Evolutionary conservation across 2,329 filamentous ascomycete genomes (phyloP), one percentile per base, ranked within the genome.

Genomic region (Cladosporium sp.): DNA sequence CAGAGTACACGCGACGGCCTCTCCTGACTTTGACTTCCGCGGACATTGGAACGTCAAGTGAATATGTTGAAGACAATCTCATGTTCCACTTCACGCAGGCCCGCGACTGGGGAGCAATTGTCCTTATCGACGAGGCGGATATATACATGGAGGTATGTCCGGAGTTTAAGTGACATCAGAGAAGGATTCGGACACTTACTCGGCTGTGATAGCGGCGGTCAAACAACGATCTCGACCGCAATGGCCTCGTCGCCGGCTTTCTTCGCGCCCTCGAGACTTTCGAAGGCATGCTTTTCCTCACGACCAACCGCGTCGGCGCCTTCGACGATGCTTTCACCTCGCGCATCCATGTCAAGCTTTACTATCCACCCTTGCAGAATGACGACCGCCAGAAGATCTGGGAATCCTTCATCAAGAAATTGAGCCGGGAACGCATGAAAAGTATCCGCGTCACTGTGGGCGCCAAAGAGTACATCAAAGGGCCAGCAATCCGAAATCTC

Each of bases 71-170:
- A n/a, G 62, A 68, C n/a, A 73, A 74, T 40, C 64, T 82, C 52
- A 71, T 73, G 51, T 66, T 68, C 31, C 69, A 72, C 31, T 77
- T 81, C 38, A 67, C 72, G 53, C 71, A 78, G 54, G 77, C 75
- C 2, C 70, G 72, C 0, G 70, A 71, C 13, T 81, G 78, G 77
- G 70, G 74, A 18, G 37, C 31, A 31, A 9, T 46, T 28, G 33
- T 95, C 0, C 78, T 93, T 2, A 79, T 95, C 1, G 88, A 93
- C 61, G 89, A 93, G 70, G 87, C 85, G 2, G 86, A 90, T 60
- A 84, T 89, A 3, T 89, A 89, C 70, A 73, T 95, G 7, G 87
- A 92, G 72, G 34, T 35, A 35, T 11, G 34, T 35, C 10, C n/a
- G n/a, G n/a, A n/a, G 6, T 35, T 35, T 4, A 35, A 4, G 9